Evolutionary conservation across 306 rosid species (phyloP).

Genomic region (Senna tora): DNA sequence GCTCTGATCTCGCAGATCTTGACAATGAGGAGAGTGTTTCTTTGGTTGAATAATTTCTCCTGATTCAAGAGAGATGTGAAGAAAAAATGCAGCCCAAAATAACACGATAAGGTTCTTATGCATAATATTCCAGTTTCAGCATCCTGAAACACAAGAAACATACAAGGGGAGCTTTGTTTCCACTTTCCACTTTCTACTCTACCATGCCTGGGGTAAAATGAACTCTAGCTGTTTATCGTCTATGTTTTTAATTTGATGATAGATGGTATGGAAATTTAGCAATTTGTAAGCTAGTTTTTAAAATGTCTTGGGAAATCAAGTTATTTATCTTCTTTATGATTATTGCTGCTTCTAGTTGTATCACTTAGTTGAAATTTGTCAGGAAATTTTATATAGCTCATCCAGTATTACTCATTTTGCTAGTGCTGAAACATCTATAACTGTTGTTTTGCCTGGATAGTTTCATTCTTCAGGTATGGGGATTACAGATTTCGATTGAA

Average conservation of each 20-base stretch:
- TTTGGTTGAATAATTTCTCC: constrained; percentile 25
- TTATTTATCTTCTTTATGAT: not conserved
- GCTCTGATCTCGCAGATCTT: constrained; percentile 57
- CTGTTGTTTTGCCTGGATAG: not conserved
- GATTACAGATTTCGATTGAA: no score
- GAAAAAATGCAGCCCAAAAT: not conserved
- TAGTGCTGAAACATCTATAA: no score
- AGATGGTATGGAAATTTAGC: constrained; percentile 16
- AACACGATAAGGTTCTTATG: not conserved
- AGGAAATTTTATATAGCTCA: no score
- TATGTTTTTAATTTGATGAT: constrained; percentile 29
- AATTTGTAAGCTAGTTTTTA: not conserved
- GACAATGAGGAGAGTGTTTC: constrained; percentile 35
- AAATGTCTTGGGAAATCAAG: not conserved
- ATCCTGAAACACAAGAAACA: not conserved
- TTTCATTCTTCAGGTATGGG: not conserved
- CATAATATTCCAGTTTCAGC: not conserved
- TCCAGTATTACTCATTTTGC: no score
- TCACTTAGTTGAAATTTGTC: not conserved
- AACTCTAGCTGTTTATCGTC: constrained; percentile 23
- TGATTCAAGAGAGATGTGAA: not conserved
- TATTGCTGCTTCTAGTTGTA: not conserved
- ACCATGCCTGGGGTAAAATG: not conserved
- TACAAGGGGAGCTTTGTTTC: not conserved
- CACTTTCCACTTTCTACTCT: not conserved